Conservation (phyloP, 257 asterid genomes). For the Plectranthus barbatus region DNA sequence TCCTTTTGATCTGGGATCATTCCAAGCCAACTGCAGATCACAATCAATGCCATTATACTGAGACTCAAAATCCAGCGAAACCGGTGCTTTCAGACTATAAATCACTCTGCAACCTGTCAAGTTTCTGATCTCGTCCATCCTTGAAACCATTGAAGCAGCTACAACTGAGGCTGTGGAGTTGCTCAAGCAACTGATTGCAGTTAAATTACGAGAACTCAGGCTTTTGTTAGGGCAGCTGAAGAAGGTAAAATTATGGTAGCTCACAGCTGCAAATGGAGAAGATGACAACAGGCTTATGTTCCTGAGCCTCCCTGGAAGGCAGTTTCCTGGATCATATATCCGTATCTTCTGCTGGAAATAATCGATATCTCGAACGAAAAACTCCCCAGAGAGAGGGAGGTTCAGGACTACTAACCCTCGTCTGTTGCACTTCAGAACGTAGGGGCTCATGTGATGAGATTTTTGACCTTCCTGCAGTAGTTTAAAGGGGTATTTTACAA, state of each 20-base stretch:
- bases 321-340: conserved; percentile 20
- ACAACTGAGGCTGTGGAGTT: conserved; percentile 11
- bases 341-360: conserved; percentile 10
- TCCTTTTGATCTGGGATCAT: conserved; percentile 11
- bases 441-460: background rate
- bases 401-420: conserved; percentile 6
- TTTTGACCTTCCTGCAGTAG: conserved; percentile 9
- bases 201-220: conserved; percentile 2
- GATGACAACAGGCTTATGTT: conserved; percentile 7
- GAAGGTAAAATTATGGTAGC: conserved; percentile 16
- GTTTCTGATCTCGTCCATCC: background rate
- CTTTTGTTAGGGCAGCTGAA: conserved; percentile 9
- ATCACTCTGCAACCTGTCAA: conserved; percentile 4
- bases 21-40: conserved; percentile 18
- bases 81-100: background rate
- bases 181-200: conserved; percentile 14
- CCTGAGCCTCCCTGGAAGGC: conserved; percentile 18
- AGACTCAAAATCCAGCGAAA: background rate
- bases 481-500: conserved; percentile 15
- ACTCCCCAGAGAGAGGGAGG: conserved; percentile 19
- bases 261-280: conserved; percentile 6
- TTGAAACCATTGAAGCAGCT: conserved; percentile 9
- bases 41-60: conserved; percentile 2
- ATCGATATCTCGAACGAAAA: conserved; percentile 11
- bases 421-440: conserved; percentile 5